Conservation (phyloP, 371 early-diverging fungal genomes). For the Dinochytrium kinnereticum region DNA sequence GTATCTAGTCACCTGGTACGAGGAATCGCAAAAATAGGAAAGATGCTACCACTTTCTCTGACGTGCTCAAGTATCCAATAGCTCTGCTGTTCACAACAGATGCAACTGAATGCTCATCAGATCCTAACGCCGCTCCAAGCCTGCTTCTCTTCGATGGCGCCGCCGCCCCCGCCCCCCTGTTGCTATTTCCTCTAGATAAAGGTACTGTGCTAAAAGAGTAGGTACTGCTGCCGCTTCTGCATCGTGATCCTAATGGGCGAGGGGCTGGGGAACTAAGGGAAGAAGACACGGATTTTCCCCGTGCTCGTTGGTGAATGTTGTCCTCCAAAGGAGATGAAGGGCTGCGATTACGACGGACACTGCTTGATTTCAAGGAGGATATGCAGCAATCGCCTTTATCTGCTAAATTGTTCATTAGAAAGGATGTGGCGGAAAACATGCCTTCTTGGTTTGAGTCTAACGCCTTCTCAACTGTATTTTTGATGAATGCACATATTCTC, state of each 20-base stretch:
- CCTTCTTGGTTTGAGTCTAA: not conserved
- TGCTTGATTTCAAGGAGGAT: not conserved
- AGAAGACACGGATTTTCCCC: constrained; percentile 11
- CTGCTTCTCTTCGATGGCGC: no score
- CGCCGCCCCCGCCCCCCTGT: no score
- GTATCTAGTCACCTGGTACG: constrained; percentile 54
- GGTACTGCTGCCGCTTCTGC: constrained; percentile 12
- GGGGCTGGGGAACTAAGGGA: not conserved
- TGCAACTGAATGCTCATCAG: not conserved
- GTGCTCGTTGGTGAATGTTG: not conserved
- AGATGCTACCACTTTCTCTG: constrained; percentile 66
- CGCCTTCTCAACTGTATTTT: not conserved
- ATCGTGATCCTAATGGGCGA: constrained; percentile 1
- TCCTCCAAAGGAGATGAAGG: not conserved
- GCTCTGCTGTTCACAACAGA: not conserved
- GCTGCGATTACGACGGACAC: not conserved
- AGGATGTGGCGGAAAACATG: no score
- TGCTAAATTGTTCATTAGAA: not conserved
- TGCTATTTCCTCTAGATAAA: not conserved
- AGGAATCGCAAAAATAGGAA: constrained; percentile 68
- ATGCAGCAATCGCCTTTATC: no score
- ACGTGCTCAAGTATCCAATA: constrained; percentile 30
- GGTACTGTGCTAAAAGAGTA: not conserved
- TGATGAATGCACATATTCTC: constrained; percentile 46
- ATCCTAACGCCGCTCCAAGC: not conserved